A percentile compares a stretch with the other conserved stretches of the same genome.
These are phyloP conservation scores for Hyphodiscus hymeniophilus DNA, from an alignment of 495 filamentous ascomycete species.

Conservation along the genomic window DNA sequence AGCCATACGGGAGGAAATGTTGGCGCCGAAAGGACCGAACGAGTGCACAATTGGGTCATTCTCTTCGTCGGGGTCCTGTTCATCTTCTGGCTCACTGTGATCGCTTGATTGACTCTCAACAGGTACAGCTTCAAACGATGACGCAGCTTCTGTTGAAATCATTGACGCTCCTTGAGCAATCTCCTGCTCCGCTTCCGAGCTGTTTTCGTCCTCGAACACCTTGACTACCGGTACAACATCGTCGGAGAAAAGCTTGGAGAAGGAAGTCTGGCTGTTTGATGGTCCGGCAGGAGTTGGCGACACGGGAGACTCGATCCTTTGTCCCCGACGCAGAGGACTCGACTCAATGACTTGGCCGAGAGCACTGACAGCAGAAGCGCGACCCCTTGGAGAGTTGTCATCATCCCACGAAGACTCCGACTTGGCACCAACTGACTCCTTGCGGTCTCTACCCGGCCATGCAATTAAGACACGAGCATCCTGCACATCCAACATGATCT, in stretches of 20 bases:
- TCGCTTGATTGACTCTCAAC: slow-evolving; percentile 46
- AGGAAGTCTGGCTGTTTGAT: neutral
- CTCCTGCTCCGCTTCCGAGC: slow-evolving; percentile 19
- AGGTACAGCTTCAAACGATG: slow-evolving; percentile 17
- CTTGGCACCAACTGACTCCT: slow-evolving; percentile 46
- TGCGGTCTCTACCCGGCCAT: slow-evolving; percentile 66
- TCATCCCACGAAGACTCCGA: slow-evolving; percentile 67
- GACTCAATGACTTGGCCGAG: slow-evolving; percentile 36
- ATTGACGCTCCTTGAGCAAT: slow-evolving; percentile 16
- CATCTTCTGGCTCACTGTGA: slow-evolving; percentile 50
- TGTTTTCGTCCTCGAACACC: slow-evolving; percentile 50
- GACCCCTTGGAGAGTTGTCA: slow-evolving; percentile 34
- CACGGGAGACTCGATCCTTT: slow-evolving; percentile 57
- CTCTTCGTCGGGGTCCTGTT: slow-evolving; percentile 76
- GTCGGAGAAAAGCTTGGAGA: slow-evolving; percentile 19
- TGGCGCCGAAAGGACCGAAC: slow-evolving; percentile 80
- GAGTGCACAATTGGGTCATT: slow-evolving; percentile 88
- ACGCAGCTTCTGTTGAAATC: slow-evolving; percentile 35
- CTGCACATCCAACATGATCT: slow-evolving; percentile 94
- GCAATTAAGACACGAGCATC: slow-evolving; percentile 80
- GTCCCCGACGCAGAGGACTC: slow-evolving; percentile 58
- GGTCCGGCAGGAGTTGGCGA: slow-evolving; percentile 58
- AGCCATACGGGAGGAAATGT: slow-evolving; percentile 69
- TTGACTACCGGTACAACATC: slow-evolving; percentile 26
- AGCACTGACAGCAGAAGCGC: slow-evolving; percentile 25